These are phyloP conservation scores for Bathelium albidoporum DNA, from an alignment of 495 filamentous ascomycete genomes.

Conservation along the genomic window DNA sequence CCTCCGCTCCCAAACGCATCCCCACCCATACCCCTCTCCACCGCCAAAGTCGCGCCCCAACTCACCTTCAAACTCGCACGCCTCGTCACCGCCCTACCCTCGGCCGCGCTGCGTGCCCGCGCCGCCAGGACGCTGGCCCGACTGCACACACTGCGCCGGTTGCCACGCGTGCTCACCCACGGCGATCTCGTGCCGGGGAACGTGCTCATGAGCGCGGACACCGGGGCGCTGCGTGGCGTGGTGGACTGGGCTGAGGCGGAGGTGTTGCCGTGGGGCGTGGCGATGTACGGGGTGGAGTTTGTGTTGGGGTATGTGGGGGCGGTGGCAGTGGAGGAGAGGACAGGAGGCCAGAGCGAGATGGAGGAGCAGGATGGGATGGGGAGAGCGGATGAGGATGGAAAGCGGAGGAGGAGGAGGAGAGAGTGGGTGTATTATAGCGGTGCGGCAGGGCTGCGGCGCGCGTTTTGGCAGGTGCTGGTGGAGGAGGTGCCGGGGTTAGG, in stretches of 20 bases:
- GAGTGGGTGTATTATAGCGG: slow-evolving; percentile 35
- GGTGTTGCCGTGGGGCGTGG: slow-evolving; percentile 44
- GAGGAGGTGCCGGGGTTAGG: slow-evolving; percentile 28
- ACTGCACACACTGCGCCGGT: slow-evolving; percentile 1
- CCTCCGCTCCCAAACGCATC: background rate
- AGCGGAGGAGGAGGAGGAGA: background rate
- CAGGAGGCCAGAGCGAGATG: background rate
- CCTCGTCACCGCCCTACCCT: slow-evolving; percentile 33
- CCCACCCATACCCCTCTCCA: too few relatives aligned
- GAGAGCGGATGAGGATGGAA: background rate
- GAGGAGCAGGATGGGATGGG: background rate
- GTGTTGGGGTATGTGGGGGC: slow-evolving; percentile 36
- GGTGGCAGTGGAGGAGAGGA: background rate
- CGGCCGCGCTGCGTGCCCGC: slow-evolving; percentile 18
- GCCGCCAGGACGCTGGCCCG: slow-evolving; percentile 10
- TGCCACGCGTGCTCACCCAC: slow-evolving; percentile 44
- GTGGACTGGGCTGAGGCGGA: slow-evolving; percentile 56
- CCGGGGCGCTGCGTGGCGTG: slow-evolving; percentile 41
- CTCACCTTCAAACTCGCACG: slow-evolving; percentile 25
- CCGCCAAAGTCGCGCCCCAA: slow-evolving; percentile 22
- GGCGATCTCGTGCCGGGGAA: slow-evolving; percentile 47
- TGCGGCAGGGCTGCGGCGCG: slow-evolving; percentile 30
- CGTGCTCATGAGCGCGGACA: slow-evolving; percentile 70
- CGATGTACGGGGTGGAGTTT: slow-evolving; percentile 46
- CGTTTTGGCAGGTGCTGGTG: slow-evolving; percentile 41